Evolutionary conservation across 805 yeast species (phyloP), one percentile per base, ranked within the genome.

Genomic region (Candida ulmi): DNA sequence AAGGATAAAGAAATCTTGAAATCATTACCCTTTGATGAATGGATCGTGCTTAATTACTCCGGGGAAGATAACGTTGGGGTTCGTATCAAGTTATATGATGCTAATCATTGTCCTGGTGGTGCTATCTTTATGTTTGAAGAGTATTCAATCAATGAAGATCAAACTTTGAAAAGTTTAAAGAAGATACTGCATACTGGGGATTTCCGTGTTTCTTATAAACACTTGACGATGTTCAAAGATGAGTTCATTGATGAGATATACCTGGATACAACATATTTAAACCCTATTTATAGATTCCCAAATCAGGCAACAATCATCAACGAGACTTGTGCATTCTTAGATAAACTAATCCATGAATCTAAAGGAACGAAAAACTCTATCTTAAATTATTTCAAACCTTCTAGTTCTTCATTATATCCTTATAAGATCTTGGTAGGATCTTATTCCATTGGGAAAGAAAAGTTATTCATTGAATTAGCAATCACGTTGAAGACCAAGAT

Each of bases 21-120:
- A 3, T 72, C 73, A 1, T 61, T 76, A 47, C 62, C 77, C 62
- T 27, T 54, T 73, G 6, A 63, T 62, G 28, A 34, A 23, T 31
- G 30, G 23, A 39, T 16, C 3, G 37, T 36, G 19, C 36, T 48
- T 3, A 36, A 26, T 7, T 33, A 42, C 7, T 8, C 8, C 11
- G 29, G 30, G 4, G 16, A 18, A 17, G 37, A 25, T n/a, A 27
- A 18, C 0, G 71, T 76, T 13, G 62, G 61, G 16, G 65, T 73
- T 0, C 68, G 67, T 27, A 88, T 88, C 0, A 73, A 79, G 0
- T 66, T 80, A 11, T 61, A 83, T 6, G 88, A 86, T 49, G 99
- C 98, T 0, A 91, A 93, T 51, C 99, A 93, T 61, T 93, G 99
- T 60, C 99, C 99, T 1, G 99, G 99, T 2, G 87, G 97, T 3